Conservation (phyloP, 1,284 basidiomycete species). For the Irpex sp. region DNA sequence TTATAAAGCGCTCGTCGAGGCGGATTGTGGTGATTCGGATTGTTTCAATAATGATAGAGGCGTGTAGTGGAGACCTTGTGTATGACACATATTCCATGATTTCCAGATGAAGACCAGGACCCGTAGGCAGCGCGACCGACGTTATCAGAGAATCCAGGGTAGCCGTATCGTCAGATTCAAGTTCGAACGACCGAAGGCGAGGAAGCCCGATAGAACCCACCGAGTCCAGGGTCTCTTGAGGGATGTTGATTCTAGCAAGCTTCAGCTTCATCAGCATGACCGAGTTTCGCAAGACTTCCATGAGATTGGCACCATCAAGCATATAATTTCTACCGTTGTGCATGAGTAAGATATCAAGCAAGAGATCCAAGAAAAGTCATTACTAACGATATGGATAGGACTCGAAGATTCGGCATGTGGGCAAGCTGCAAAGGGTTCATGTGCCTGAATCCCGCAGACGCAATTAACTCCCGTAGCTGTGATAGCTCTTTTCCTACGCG, state of each 20-base stretch:
- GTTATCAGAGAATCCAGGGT: background rate
- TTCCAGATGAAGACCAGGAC: background rate
- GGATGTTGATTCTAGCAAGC: background rate
- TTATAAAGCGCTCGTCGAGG: no score
- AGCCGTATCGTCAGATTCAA: background rate
- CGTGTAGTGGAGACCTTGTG: no score
- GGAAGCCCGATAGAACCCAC: background rate
- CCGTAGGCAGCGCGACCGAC: background rate
- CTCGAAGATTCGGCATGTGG: background rate
- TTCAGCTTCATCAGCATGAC: background rate
- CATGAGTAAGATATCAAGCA: background rate
- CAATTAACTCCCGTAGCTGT: background rate
- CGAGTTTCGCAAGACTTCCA: background rate
- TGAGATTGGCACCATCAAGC: background rate
- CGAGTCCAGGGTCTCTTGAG: no score
- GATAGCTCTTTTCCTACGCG: background rate
- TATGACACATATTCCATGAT: no score
- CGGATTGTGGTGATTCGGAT: no score
- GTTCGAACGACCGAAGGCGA: background rate
- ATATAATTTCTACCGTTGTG: background rate
- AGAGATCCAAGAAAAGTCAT: no score
- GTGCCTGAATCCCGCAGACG: background rate
- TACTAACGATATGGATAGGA: background rate
- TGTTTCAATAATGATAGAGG: no score
- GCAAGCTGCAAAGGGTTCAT: background rate